Percentiles rank a stretch among this genome's conserved stretches.
Conservation (phyloP, 2,329 filamentous ascomycete genomes). For the Trichoderma simmonsii region DNA sequence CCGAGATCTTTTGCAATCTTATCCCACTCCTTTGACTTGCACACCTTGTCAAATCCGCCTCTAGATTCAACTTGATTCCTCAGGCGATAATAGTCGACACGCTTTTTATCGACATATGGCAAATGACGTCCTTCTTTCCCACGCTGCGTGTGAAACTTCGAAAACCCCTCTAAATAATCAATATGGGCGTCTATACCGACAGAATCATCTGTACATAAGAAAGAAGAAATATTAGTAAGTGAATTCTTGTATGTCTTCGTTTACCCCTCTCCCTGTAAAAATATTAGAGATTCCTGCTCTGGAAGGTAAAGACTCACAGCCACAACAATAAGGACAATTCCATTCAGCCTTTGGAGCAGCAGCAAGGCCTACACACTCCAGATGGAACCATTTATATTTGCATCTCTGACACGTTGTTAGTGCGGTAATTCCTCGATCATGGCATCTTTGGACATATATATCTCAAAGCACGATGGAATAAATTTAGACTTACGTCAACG, state of each 20-base stretch:
- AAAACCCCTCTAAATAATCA: conserved; percentile 90
- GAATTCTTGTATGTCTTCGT: not conserved
- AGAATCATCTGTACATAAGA: conserved; percentile 47
- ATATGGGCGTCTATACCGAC: conserved; percentile 89
- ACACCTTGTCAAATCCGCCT: conserved; percentile 93
- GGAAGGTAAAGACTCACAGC: conserved; percentile 33
- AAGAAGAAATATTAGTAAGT: conserved; percentile 33
- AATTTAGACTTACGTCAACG: not conserved
- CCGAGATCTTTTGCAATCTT: conserved; percentile 95
- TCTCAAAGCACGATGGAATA: too few relatives aligned
- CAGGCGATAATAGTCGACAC: conserved; percentile 88
- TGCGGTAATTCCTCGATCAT: accelerated
- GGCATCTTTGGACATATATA: not conserved
- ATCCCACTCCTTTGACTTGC: conserved; percentile 97
- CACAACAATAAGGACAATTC: not conserved
- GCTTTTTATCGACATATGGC: conserved; percentile 96
- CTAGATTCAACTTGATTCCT: conserved; percentile 95
- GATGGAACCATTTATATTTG: not conserved
- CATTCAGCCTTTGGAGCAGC: not conserved
- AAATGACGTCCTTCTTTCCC: conserved; percentile 86
- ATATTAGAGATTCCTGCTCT: not conserved
- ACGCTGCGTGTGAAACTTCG: conserved; percentile 95
- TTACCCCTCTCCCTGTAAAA: not conserved
- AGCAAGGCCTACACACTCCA: not conserved
- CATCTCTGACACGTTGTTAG: not conserved